Percentiles rank a stretch among this genome's conserved stretches.
Evolutionary conservation across 176 grass and related monocot species (phyloP).

Genomic region (Carex parvula): DNA sequence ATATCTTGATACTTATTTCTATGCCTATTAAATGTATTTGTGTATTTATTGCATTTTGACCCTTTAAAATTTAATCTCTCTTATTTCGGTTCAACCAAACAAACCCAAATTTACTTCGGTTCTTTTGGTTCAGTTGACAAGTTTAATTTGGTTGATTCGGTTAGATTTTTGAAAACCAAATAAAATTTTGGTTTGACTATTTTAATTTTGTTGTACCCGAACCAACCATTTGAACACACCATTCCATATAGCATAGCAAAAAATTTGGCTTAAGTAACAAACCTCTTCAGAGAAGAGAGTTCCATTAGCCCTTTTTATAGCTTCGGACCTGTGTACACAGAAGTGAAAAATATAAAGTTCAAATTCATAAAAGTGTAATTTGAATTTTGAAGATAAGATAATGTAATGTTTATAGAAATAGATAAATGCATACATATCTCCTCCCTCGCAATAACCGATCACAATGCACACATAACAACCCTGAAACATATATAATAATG

Average conservation of each 20-base stretch:
- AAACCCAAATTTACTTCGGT: too few species aligned
- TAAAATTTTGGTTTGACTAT: too few species aligned
- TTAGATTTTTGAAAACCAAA: too few species aligned
- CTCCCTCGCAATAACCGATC: conserved; percentile 92
- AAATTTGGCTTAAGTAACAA: neutral
- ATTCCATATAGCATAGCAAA: conserved; percentile 2
- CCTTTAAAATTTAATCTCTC: too few species aligned
- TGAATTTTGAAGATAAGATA: conserved; percentile 10
- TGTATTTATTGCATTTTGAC: too few species aligned
- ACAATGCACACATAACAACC: conserved; percentile 97
- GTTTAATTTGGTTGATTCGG: too few species aligned
- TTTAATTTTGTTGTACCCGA: too few species aligned
- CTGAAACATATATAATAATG: conserved; percentile 46
- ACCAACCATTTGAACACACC: too few species aligned
- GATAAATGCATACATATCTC: conserved; percentile 84
- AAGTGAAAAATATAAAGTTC: neutral
- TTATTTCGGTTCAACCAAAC: too few species aligned
- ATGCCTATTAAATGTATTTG: too few species aligned
- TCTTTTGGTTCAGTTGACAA: too few species aligned
- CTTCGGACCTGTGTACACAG: conserved; percentile 55
- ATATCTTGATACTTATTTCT: too few species aligned
- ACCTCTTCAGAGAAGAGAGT: conserved; percentile 91
- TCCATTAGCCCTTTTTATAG: conserved; percentile 77
- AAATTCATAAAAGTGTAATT: conserved; percentile 17
- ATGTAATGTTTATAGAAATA: conserved; percentile 15